Evolutionary conservation across 139 green algal genomes (phyloP), one percentile per base, ranked within the genome.

Genomic region (Coelastrella sp.): DNA sequence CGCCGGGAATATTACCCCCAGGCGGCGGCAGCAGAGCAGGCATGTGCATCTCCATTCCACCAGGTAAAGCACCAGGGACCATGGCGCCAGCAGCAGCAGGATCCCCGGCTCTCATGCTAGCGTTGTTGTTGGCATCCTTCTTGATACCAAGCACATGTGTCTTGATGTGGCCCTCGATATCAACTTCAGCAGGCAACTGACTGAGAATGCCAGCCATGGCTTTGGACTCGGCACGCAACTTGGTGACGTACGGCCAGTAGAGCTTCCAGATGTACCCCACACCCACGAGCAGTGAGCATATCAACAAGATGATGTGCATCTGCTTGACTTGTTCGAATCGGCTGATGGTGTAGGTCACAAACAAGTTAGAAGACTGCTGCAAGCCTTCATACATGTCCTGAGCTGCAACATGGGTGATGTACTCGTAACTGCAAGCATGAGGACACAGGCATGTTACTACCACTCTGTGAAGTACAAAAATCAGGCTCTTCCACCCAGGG

Each of bases 221-320:
- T 38, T 89, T 86, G 60, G 79, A 75, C 60, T 87, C 40, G 4
- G 53, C 40, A 37, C 74, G 82, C 32, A 83, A 71, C 57, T 67
- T 34, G 2, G 4, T n/a, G 5, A 67, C 27, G 38, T 87, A 75
- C 1, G 69, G 81, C 4, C 53, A 59, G 66, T 51, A 74, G 35
- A 74, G 13, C 34, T 50, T 35, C 34, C 13, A 66, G 11, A 80
- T 11, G 27, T 66, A 80, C 8, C 27, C 17, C 45, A 66, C 30
- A 8, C 43, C 19, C 4, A 79, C 19, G 32, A 81, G 23, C 9
- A 87, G 32, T 6, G 38, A 62, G 51, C 37, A 25, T 23, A 81
- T 57, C 38, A 87, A 60, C 53, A 87, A 32, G 48, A 87, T 87
- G 69, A 87, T 81, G 38, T 82, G 69, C 30, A 87, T 34, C 50